A percentile compares a stretch with the other conserved stretches of the same genome.
Conservation (phyloP, 2,329 filamentous ascomycete genomes). For the Colletotrichum godetiae region DNA sequence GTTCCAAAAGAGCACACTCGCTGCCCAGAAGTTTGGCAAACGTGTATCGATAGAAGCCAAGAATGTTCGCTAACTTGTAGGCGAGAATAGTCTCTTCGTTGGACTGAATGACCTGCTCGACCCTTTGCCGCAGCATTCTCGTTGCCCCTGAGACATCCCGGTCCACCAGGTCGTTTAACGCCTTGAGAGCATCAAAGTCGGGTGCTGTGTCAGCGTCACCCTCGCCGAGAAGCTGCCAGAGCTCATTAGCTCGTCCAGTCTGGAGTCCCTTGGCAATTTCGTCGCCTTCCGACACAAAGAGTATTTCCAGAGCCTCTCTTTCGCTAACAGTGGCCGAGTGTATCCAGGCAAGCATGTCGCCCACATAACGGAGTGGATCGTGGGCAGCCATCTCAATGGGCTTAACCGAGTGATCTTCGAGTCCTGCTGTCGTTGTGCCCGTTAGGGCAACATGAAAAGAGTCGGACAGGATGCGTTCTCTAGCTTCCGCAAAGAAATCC, state of each 20-base stretch:
- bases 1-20: constrained; percentile 75
- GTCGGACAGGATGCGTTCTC: constrained; percentile 88
- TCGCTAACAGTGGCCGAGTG: constrained; percentile 96
- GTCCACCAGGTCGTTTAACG: constrained; percentile 87
- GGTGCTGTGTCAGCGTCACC: constrained; percentile 63
- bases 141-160: constrained; percentile 85
- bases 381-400: constrained; percentile 95
- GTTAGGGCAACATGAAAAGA: constrained; percentile 91
- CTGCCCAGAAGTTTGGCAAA: constrained; percentile 82
- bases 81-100: constrained; percentile 90
- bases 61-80: constrained; percentile 89
- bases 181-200: constrained; percentile 82
- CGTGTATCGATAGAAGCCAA: constrained; percentile 89
- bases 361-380: constrained; percentile 89
- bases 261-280: constrained; percentile 87
- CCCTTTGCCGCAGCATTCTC: constrained; percentile 85
- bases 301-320: constrained; percentile 87
- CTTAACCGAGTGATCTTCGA: constrained; percentile 74
- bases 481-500: constrained; percentile 90
- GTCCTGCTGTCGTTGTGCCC: constrained; percentile 70
- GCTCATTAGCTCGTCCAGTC: constrained; percentile 82
- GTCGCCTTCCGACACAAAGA: constrained; percentile 92
- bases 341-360: constrained; percentile 97
- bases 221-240: constrained; percentile 78
- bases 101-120: constrained; percentile 91